phyloP scores from a whole-genome alignment of 2,329 filamentous ascomycete genomes.

The Dryadomyces sulphureus region DNA sequence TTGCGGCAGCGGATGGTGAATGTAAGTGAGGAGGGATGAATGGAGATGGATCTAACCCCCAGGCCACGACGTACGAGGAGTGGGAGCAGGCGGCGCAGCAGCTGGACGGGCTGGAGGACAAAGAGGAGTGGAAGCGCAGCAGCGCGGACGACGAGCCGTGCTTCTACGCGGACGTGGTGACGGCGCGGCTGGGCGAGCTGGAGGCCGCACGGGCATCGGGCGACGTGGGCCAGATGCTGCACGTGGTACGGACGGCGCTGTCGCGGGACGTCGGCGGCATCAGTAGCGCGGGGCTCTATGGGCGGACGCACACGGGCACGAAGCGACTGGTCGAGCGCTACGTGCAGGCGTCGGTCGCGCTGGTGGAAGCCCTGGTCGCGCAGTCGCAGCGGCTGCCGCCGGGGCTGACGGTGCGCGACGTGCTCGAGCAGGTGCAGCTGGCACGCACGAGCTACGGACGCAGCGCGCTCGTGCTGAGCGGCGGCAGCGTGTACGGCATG shows the following conservation, averaged over 20 bases:
- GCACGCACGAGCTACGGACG: slow-evolving; percentile 73
- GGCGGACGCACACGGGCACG: slow-evolving; percentile 71
- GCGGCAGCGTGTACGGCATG: slow-evolving; percentile 84
- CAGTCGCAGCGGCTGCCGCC: slow-evolving; percentile 30
- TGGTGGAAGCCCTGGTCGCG: slow-evolving; percentile 58
- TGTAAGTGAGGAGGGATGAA: too few relatives aligned
- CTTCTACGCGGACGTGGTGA: slow-evolving; percentile 48
- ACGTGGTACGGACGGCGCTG: slow-evolving; percentile 64
- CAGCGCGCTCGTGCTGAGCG: slow-evolving; percentile 68
- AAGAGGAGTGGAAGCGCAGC: slow-evolving; percentile 59
- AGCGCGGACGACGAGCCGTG: slow-evolving; percentile 46
- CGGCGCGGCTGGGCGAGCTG: slow-evolving; percentile 54
- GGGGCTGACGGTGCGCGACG: slow-evolving; percentile 40
- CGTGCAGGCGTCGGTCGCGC: slow-evolving; percentile 62
- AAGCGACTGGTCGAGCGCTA: slow-evolving; percentile 80
- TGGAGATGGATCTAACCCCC: too few relatives aligned
- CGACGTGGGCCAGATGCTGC: slow-evolving; percentile 64
- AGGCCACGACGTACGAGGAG: slow-evolving; percentile 54
- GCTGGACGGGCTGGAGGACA: slow-evolving; percentile 65
- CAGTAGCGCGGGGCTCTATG: slow-evolving; percentile 70
- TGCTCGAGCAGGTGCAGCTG: slow-evolving; percentile 54
- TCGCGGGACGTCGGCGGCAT: slow-evolving; percentile 75
- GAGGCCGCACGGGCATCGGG: slow-evolving; percentile 57
- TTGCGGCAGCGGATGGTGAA: not conserved
- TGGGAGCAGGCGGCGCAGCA: slow-evolving; percentile 66